Conservation (phyloP, 192 early-diverging fungal genomes). For the Spizellomyces punctatus region DNA sequence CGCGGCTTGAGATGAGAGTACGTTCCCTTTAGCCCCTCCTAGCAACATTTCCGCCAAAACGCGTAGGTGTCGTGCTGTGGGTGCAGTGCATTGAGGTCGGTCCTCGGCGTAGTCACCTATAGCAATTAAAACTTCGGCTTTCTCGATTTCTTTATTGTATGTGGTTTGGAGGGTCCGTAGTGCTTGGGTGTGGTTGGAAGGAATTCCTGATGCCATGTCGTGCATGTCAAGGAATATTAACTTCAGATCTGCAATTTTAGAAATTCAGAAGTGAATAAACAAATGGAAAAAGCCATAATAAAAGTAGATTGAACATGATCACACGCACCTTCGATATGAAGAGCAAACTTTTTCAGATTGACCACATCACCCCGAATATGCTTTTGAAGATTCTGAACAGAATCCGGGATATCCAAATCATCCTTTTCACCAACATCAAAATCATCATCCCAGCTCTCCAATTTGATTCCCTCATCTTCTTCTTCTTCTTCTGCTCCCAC, state of each 20-base stretch:
- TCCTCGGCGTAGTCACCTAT: slow-evolving; percentile 40
- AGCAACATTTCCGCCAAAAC: slow-evolving; percentile 30
- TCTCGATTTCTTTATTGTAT: slow-evolving; percentile 22
- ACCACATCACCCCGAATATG: slow-evolving; percentile 32
- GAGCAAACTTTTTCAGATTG: slow-evolving; percentile 41
- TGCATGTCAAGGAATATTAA: slow-evolving; percentile 32
- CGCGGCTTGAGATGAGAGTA: slow-evolving; percentile 1
- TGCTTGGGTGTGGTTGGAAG: neutral
- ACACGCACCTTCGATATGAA: slow-evolving; percentile 45
- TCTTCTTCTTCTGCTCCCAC: slow-evolving; percentile 25
- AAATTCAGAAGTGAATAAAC: neutral
- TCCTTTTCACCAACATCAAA: slow-evolving; percentile 27
- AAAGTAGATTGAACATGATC: neutral
- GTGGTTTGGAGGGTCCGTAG: slow-evolving; percentile 10
- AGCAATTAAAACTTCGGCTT: slow-evolving; percentile 35
- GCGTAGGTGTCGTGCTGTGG: slow-evolving; percentile 18
- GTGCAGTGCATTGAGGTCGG: neutral
- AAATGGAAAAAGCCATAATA: neutral
- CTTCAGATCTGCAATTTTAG: slow-evolving; percentile 34
- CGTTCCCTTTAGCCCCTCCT: neutral
- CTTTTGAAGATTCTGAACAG: slow-evolving; percentile 29
- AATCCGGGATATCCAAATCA: slow-evolving; percentile 28
- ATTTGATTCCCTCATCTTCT: slow-evolving; percentile 26
- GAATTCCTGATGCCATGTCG: slow-evolving; percentile 36
- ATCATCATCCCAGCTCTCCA: slow-evolving; percentile 52